Base-by-base conservation (phyloP, 2,329 filamentous ascomycete genomes). In the Dothistroma septosporum region DNA sequence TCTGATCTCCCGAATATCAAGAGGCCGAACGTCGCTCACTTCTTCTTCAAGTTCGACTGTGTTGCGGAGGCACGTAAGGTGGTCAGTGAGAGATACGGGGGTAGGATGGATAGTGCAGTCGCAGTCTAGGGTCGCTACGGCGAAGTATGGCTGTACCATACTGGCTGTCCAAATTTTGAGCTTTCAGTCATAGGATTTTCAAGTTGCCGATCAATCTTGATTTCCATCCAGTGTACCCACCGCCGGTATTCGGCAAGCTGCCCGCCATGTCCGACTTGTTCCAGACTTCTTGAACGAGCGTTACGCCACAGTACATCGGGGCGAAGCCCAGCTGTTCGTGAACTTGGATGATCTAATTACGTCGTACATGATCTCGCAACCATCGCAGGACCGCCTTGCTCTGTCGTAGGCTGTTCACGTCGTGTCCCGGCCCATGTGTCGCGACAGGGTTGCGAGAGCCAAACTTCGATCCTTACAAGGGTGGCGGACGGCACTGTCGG, bases 221-320 rank as follows among this genome's bases (percentile, higher is more conserved):
- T 58, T 53, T 65, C 63, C 53, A 65, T 61, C 63, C 63, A 65
- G 35, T 65, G 61, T 12, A 65, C 57, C 2, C n/a, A 32, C n/a
- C 12, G 28, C 8, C 14, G 28, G 16, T 7, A 49, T 37, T 16
- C 53, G 16, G 16, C 8, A 21, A 19, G n/a, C 14, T 24, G 8
- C n/a, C 52, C n/a, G 24, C 22, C 59, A 53, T 61, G 12, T 59
- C 46, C 4, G 46, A 46, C 7, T 53, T 56, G 33, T 49, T 57
- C 63, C 63, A 63, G 16, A 63, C 63, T 28, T 61, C 56, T 16
- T 65, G 57, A 8, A 65, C 54, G 37, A 65, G 28, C 24, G 60
- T 61, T 2, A 54, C 60, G 14, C 52, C 57, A n/a, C 61, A 37
- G 2, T 58, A 46, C 8, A 63, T 33, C n/a, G 59, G 32, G 5